Conservation (phyloP, 768 basidiomycete species). For the Coprinopsis marcescibilis region DNA sequence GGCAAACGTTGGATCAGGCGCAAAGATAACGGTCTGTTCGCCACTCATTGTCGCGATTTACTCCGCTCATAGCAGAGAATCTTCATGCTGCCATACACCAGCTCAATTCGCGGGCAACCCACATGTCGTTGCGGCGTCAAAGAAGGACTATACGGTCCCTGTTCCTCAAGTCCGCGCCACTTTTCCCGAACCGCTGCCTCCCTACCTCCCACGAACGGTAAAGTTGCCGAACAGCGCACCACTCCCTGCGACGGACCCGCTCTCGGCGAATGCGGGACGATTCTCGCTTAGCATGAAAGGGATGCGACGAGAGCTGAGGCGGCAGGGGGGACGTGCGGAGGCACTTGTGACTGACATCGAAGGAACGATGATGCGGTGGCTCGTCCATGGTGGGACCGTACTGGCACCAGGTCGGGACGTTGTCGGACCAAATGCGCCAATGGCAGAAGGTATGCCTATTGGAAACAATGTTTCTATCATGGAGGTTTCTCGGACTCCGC, state of each 20-base stretch:
- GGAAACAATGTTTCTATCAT: constrained; percentile 47
- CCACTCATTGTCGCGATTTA: neutral
- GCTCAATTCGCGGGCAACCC: constrained; percentile 70
- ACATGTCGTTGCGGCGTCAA: constrained; percentile 60
- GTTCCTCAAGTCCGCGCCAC: constrained; percentile 45
- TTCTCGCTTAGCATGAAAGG: constrained; percentile 76
- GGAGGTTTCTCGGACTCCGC: constrained; percentile 63
- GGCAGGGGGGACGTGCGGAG: constrained; percentile 53
- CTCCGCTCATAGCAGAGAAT: neutral
- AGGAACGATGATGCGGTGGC: constrained; percentile 56
- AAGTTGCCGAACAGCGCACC: constrained; percentile 40
- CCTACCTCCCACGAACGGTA: constrained; percentile 58
- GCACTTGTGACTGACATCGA: constrained; percentile 67
- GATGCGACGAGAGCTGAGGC: constrained; percentile 61
- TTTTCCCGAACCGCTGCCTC: constrained; percentile 72
- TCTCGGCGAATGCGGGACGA: constrained; percentile 62
- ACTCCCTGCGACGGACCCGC: constrained; percentile 38
- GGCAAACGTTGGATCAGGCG: constrained; percentile 76
- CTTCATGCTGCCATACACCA: constrained; percentile 21
- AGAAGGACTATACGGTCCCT: constrained; percentile 45
- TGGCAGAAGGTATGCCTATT: constrained; percentile 37
- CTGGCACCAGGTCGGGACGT: constrained; percentile 36
- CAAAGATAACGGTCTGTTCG: constrained; percentile 64
- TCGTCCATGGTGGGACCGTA: constrained; percentile 50
- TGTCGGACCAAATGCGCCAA: constrained; percentile 15